Evolutionary conservation across 2,329 filamentous ascomycete species (phyloP), one percentile per base, ranked within the genome.

Genomic region (Fusarium keratoplasticum): DNA sequence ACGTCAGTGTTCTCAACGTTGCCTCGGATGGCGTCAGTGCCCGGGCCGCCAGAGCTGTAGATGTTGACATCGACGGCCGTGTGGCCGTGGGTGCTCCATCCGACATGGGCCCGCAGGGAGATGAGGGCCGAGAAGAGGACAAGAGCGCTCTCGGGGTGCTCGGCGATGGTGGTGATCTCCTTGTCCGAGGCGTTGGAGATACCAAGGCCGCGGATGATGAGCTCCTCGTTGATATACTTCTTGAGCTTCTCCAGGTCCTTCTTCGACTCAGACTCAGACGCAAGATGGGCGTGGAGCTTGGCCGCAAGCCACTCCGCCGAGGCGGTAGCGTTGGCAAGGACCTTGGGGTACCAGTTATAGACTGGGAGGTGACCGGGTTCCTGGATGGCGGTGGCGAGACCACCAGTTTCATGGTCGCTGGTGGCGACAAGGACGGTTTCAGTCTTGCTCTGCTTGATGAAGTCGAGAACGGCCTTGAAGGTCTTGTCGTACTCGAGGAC

Each of bases 1-100:
- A 99, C 89, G 29, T 98, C 95, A 0, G 92, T 98, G 81, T 99
- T 99, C 86, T 99, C 96, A 64, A 97, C 92, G 81, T 98, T 98
- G 9, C 96, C 96, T 4, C 90, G 85, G 8, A 98, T 87, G 16
- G 88, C 86, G 50, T 89, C 87, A 1, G 92, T 89, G 40, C 89
- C 87, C 0, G 89, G 87, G 5, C 94, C 91, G 54, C 88, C 87
- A 0, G 93, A 95, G 61, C 94, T 93, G 84, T 98, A 99, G 75
- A 99, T 94, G 82, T 99, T 99, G 58, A 99, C 96, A 81, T 99
- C 96, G 9, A 96, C 95, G 61, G 93, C 96, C 22, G 92, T 93
- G 84, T 99, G 96, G 31, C 96, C 96, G 81, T 98, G 96, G 0
- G 95, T 98, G 73, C 90, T 92, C 96, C 96, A 99, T 16, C 96